phyloP scores from a whole-genome alignment of 1,284 basidiomycete genomes.

The Ustilago loliicola region DNA sequence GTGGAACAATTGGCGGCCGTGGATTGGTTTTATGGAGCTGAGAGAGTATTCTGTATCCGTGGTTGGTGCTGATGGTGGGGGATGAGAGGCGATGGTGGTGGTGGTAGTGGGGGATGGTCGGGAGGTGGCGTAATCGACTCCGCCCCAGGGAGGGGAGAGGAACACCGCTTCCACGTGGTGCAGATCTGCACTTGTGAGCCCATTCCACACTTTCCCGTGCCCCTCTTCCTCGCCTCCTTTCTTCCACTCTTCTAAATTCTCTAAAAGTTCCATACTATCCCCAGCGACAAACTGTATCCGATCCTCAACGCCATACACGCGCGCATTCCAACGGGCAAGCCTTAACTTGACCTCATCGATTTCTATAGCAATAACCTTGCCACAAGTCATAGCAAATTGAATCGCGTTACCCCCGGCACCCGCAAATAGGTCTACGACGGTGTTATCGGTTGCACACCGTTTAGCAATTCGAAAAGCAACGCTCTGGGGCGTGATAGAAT shows the following conservation, averaged over 20 bases:
- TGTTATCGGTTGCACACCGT: slow-evolving; percentile 75
- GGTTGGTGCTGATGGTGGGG: not conserved
- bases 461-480: slow-evolving; percentile 93
- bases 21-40: slow-evolving; percentile 79
- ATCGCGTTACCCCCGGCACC: slow-evolving; percentile 98
- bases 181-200: slow-evolving; percentile 23
- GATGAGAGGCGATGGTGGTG: not conserved
- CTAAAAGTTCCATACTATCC: slow-evolving; percentile 85
- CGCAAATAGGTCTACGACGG: slow-evolving; percentile 90
- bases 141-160: slow-evolving; percentile 67
- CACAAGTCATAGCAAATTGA: slow-evolving; percentile 94
- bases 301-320: slow-evolving; percentile 91
- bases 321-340: slow-evolving; percentile 87
- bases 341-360: slow-evolving; percentile 84
- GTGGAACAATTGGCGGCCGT: slow-evolving; percentile 82
- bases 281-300: slow-evolving; percentile 92
- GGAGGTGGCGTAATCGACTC: slow-evolving; percentile 55
- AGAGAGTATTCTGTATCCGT: slow-evolving; percentile 39
- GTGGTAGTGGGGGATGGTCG: slow-evolving; percentile 12
- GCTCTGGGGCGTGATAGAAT: slow-evolving; percentile 91
- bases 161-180: slow-evolving; percentile 42
- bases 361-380: slow-evolving; percentile 92
- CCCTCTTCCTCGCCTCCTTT: slow-evolving; percentile 29
- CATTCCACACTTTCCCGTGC: slow-evolving; percentile 40
- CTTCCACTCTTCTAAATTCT: not conserved